Evolutionary conservation across 805 yeast species (phyloP), one percentile per base, ranked within the genome.

Genomic region (Starmera quercuum): DNA sequence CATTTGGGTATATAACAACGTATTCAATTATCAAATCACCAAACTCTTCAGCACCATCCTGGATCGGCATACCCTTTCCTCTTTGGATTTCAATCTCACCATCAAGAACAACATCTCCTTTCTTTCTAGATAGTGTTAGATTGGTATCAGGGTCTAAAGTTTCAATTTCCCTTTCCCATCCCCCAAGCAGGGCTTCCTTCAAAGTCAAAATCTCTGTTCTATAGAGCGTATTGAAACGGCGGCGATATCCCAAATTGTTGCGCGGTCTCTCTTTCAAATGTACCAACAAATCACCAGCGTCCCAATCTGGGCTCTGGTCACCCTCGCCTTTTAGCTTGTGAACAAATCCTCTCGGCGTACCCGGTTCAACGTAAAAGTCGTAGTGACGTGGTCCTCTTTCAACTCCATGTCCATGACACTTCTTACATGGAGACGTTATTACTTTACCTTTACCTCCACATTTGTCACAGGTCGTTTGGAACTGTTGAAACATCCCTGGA

Each of bases 401-500:
- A 4, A 83, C 81, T 18, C 86, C 81, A 3, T 59, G 40, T 2
- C 98, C 98, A 10, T 65, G 56, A 58, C 98, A 92, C 22, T 53
- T 58, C 13, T 64, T 53, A 64, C 98, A 92, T 29, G 68, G 67
- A 42, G 80, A 64, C 30, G 70, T 63, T 26, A 85, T 79, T 7
- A 66, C 59, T 35, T 73, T 63, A 10, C 98, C 98, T 29, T 67
- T 61, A 23, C 97, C 97, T 9, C 63, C 60, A 66, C 98, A 92
- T 33, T 63, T 60, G 34, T 82, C 86, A 68, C 98, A 92, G 4
- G 69, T 66, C 29, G 77, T 71, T 54, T 84, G 90, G 46, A 88
- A 68, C 40, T 79, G 83, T 58, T 92, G 97, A 40, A 84, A 63
- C 86, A 92, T 84, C 7, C 88, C 88, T 5, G 94, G 95, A 0